These are phyloP conservation scores for Irpex sp. DNA, from an alignment of 1,284 basidiomycete species.

Conservation along the genomic window DNA sequence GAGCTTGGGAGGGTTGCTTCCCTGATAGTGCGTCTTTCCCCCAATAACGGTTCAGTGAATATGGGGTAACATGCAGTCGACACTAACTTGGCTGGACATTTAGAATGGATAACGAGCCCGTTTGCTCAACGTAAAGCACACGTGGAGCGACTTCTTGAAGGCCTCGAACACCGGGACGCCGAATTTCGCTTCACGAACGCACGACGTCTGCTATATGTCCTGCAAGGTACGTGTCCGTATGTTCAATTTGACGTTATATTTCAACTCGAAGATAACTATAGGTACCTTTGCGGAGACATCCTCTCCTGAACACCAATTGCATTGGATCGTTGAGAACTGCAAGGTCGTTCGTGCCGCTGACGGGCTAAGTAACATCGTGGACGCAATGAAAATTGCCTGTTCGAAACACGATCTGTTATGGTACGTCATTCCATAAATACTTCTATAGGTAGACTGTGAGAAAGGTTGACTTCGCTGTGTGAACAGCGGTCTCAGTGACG, in stretches of 20 bases:
- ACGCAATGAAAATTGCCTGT: constrained; percentile 88
- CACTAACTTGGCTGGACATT: background rate
- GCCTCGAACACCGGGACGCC: constrained; percentile 82
- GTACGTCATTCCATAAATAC: constrained; percentile 33
- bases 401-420: constrained; percentile 85
- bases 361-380: constrained; percentile 81
- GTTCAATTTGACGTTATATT: constrained; percentile 19
- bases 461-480: background rate
- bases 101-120: constrained; percentile 79
- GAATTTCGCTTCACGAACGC: constrained; percentile 84
- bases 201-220: constrained; percentile 82
- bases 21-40: constrained; percentile 51
- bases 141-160: constrained; percentile 79
- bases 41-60: background rate
- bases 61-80: background rate
- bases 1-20: constrained; percentile 85
- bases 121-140: constrained; percentile 64
- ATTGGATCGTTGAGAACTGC: constrained; percentile 95
- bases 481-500: constrained; percentile 65
- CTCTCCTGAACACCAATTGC: constrained; percentile 90
- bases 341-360: constrained; percentile 83
- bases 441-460: background rate
- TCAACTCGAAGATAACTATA: constrained; percentile 28
- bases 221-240: constrained; percentile 66
- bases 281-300: constrained; percentile 91